Conservation (phyloP, 1,284 basidiomycete genomes). For the Pyrrhoderma lamaoense region DNA sequence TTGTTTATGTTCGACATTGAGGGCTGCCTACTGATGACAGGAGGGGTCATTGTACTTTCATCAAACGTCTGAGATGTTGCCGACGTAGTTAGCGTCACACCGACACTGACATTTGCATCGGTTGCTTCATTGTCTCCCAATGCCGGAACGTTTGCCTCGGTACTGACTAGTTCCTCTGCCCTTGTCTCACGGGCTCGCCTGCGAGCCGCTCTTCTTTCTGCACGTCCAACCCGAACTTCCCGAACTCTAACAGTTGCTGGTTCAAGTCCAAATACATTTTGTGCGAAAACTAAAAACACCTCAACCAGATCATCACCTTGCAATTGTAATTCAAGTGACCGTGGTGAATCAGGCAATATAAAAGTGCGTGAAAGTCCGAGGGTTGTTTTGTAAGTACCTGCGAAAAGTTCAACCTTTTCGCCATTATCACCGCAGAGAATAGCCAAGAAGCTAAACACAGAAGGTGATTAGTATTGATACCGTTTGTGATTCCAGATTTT, state of each 20-base stretch:
- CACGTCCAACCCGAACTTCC: conserved; percentile 80
- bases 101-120: conserved; percentile 56
- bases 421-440: conserved; percentile 87
- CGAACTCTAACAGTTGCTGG: conserved; percentile 86
- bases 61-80: conserved; percentile 17
- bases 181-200: conserved; percentile 62
- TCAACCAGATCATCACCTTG: conserved; percentile 87
- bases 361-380: conserved; percentile 77
- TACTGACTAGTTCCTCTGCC: conserved; percentile 38
- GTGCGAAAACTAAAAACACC: conserved; percentile 79
- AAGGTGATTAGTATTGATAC: not conserved
- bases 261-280: conserved; percentile 84
- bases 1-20: conserved; percentile 12
- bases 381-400: conserved; percentile 76
- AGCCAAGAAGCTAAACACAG: conserved; percentile 63
- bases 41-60: conserved; percentile 13
- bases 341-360: conserved; percentile 80
- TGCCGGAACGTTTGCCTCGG: conserved; percentile 39
- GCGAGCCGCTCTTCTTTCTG: conserved; percentile 75
- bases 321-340: conserved; percentile 78
- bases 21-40: conserved; percentile 18
- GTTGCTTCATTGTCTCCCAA: conserved; percentile 45
- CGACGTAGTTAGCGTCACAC: conserved; percentile 43
- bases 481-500: conserved; percentile 18
- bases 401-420: conserved; percentile 87